phyloP scores from a whole-genome alignment of 495 filamentous ascomycete species.

The Parmelia sp. region DNA sequence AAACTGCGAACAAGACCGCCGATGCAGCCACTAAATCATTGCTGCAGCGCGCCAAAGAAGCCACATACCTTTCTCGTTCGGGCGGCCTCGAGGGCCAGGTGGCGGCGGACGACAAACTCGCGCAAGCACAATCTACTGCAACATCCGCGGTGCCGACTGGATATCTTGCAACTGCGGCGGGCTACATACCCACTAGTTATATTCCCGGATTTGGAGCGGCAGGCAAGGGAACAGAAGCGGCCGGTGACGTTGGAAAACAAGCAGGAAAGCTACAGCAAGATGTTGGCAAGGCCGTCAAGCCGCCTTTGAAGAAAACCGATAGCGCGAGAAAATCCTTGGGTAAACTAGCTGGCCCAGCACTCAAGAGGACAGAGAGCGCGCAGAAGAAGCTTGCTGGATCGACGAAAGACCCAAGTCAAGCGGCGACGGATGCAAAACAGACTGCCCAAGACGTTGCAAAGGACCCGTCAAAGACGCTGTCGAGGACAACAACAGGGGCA shows the following conservation, averaged over 20 bases:
- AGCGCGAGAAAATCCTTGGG: constrained; percentile 4
- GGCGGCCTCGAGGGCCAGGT: constrained; percentile 16
- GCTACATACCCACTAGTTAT: constrained; percentile 23
- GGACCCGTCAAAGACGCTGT: not conserved
- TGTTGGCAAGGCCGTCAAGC: constrained; percentile 5
- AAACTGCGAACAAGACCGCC: constrained; percentile 8
- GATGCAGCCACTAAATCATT: constrained; percentile 20
- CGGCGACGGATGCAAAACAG: not conserved
- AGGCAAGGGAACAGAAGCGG: not conserved
- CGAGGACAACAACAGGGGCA: not conserved
- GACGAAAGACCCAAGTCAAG: constrained; percentile 1
- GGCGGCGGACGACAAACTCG: constrained; percentile 10
- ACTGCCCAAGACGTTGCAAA: not conserved
- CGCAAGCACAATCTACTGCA: constrained; percentile 11
- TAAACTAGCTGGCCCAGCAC: not conserved
- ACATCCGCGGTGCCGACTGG: not conserved
- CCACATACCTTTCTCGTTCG: constrained; percentile 21
- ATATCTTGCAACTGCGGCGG: constrained; percentile 23
- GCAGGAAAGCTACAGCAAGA: not conserved
- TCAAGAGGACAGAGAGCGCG: constrained; percentile 7
- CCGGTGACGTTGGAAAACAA: constrained; percentile 1
- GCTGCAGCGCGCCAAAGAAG: constrained; percentile 23
- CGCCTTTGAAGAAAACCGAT: not conserved
- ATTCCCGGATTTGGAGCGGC: constrained; percentile 18
- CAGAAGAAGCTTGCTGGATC: constrained; percentile 10